Evolutionary conservation across 2,329 filamentous ascomycete species (phyloP).

Genomic region (Colletotrichum noveboracense): DNA sequence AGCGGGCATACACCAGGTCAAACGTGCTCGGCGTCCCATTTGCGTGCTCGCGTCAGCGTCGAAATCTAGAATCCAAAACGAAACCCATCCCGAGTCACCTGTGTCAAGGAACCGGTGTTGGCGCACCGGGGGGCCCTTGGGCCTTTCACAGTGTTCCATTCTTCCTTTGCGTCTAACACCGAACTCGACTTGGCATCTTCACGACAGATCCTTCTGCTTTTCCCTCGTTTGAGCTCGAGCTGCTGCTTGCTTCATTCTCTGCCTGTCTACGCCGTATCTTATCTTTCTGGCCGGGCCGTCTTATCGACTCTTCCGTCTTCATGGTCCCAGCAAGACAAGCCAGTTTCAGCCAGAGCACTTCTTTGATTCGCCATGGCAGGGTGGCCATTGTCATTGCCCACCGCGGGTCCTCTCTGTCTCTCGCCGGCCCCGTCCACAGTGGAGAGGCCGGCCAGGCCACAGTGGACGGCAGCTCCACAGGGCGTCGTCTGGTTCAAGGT

Average conservation of each 20-base stretch:
- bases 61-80: conserved; percentile 23
- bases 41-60: conserved; percentile 19
- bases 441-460: background rate
- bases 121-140: background rate
- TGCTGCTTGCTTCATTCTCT: background rate
- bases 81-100: conserved; percentile 22
- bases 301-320: background rate
- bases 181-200: background rate
- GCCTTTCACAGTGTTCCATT: background rate
- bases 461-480: conserved; percentile 8
- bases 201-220: background rate
- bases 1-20: background rate
- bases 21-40: conserved; percentile 19
- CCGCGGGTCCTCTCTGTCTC: background rate
- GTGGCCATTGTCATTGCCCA: background rate
- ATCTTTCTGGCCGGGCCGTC: background rate
- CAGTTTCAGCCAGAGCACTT: background rate
- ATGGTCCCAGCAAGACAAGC: background rate
- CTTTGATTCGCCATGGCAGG: background rate
- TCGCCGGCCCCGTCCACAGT: background rate
- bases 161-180: background rate
- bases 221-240: background rate
- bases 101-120: conserved; percentile 3
- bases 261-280: background rate
- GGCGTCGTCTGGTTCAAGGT: conserved; percentile 12